Evolutionary conservation across 1,284 basidiomycete species (phyloP).

Genomic region (Moniliella sp.): DNA sequence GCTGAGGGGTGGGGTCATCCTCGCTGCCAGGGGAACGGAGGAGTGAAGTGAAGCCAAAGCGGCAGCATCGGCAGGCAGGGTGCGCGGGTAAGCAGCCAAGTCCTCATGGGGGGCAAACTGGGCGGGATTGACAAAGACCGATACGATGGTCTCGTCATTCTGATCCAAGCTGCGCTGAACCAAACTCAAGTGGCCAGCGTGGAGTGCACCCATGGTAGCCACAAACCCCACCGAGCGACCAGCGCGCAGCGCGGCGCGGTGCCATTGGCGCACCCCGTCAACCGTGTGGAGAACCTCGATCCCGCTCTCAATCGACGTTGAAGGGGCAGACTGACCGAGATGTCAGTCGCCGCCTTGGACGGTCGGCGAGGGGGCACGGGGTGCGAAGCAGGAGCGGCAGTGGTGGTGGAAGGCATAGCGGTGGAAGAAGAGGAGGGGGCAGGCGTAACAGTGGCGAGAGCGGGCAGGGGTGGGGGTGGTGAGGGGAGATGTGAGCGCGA

Average conservation of each 20-base stretch:
- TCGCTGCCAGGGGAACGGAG: too few species aligned
- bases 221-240: constrained; percentile 54
- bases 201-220: constrained; percentile 88
- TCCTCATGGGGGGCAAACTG: constrained; percentile 94
- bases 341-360: too few species aligned
- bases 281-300: constrained; percentile 1
- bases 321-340: too few species aligned
- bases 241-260: neutral
- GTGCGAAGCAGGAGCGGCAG: too few species aligned
- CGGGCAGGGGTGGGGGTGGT: too few species aligned
- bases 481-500: too few species aligned
- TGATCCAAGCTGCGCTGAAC: constrained; percentile 47
- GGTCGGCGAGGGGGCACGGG: too few species aligned
- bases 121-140: constrained; percentile 90
- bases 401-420: too few species aligned
- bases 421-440: too few species aligned
- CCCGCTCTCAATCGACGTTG: too few species aligned
- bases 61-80: constrained; percentile 32
- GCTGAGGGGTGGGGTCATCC: too few species aligned
- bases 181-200: constrained; percentile 72
- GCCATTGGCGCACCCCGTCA: constrained; percentile 1
- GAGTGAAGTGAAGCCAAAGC: constrained; percentile 36
- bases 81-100: constrained; percentile 69
- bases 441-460: too few species aligned
- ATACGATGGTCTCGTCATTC: constrained; percentile 70